Evolutionary conservation across 2,329 filamentous ascomycete species (phyloP), one percentile per base, ranked within the genome.

Genomic region (Fusarium sp.): DNA sequence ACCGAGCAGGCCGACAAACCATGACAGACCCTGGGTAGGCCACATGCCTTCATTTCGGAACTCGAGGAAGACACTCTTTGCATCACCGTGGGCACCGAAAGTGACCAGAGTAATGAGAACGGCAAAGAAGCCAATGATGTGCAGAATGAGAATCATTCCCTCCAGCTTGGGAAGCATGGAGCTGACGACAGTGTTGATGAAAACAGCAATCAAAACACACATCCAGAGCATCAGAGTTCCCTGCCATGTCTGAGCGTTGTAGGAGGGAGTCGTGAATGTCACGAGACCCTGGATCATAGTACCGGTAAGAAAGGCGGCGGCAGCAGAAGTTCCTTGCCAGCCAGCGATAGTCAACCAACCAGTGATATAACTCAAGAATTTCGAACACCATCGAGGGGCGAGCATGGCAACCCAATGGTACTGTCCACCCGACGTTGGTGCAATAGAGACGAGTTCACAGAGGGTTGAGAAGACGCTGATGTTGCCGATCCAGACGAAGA

Each of bases 401-500:
- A 77, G 45, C 75, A 77, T 77, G 0, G 75, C 75, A 2, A 77
- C 75, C 74, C 74, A 77, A 35, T 77, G 72, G 13, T 77, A 77
- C 37, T 77, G 75, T 1, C 75, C 75, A 9, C 71, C 75, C 7
- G 75, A 68, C 20, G 73, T 77, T 0, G 75, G 75, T 3, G 75
- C 75, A 13, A 77, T 77, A 2, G 75, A 77, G 0, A 77, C 70
- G 14, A 77, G 75, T 22, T 77, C 75, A 27, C 75, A 74, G 9
- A 77, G 75, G 5, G 68, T 72, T 1, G 75, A 71, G n/a, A 77
- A 77, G 24, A 73, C 70, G 27, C 75, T 76, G 8, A 77, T 73
- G 0, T 85, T 88, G 2, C 84, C 85, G 20, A 80, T 74, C 85
- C 86, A 88, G 20, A 87, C 85, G 54, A 89, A 84, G 29, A 89